Percentiles rank a stretch among this genome's conserved stretches.
Conservation (phyloP, 768 basidiomycete genomes). For the Pholiota conissans region DNA sequence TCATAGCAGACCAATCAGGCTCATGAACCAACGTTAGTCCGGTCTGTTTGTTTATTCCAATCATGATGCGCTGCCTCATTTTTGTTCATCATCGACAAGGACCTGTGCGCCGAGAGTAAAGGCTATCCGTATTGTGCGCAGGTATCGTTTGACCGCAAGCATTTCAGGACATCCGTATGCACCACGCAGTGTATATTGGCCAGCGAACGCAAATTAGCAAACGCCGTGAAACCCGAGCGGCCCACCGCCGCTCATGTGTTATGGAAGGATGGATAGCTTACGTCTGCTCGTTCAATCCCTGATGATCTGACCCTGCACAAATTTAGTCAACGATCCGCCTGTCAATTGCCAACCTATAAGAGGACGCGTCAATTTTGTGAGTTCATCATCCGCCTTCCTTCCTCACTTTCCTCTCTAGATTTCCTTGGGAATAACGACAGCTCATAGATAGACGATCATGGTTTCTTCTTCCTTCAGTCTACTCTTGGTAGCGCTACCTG, state of each 20-base stretch:
- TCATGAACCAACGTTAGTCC: too few species aligned
- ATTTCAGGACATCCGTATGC: too few species aligned
- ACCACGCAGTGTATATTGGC: too few species aligned
- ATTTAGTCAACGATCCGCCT: too few species aligned
- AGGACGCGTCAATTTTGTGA: not conserved
- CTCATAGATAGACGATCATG: not conserved
- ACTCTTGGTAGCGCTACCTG: conserved; percentile 26
- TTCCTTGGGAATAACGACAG: not conserved
- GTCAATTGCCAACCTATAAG: too few species aligned
- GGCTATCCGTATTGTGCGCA: too few species aligned
- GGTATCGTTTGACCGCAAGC: too few species aligned
- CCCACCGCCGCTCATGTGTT: not conserved
- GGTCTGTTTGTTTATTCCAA: too few species aligned
- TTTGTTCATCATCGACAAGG: too few species aligned
- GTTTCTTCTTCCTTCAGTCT: conserved; percentile 4
- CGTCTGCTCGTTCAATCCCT: not conserved
- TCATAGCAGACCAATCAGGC: too few species aligned
- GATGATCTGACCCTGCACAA: not conserved
- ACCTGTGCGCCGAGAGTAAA: too few species aligned
- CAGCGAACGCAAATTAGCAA: not conserved
- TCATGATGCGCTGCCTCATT: too few species aligned
- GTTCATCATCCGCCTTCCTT: not conserved
- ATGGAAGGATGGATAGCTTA: not conserved
- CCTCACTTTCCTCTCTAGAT: not conserved
- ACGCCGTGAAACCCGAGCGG: not conserved